These are phyloP conservation scores for Suillus alpinus DNA, from an alignment of 768 basidiomycete species.

Conservation along the genomic window DNA sequence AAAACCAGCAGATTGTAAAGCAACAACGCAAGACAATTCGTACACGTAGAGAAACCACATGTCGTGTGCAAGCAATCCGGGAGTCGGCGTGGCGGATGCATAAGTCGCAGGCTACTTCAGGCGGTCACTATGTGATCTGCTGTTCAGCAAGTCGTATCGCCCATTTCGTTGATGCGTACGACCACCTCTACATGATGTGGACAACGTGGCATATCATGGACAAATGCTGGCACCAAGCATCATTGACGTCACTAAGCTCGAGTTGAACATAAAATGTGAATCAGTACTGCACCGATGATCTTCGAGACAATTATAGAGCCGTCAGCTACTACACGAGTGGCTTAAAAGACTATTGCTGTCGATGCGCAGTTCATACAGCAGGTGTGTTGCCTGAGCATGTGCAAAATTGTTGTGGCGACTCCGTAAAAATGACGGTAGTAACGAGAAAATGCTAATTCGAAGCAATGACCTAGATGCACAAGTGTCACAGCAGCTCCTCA, in stretches of 20 bases:
- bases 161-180: neutral
- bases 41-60: neutral
- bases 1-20: no score
- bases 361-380: neutral
- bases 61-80: neutral
- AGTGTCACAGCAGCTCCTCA: conserved; percentile 40
- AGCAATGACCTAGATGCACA: neutral
- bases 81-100: neutral
- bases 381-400: neutral
- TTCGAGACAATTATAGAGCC: neutral
- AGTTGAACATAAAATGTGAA: neutral
- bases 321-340: neutral
- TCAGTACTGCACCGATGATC: neutral
- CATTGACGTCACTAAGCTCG: neutral
- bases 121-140: neutral
- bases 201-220: neutral
- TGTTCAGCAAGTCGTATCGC: neutral
- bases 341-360: no score
- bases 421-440: neutral
- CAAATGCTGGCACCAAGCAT: neutral
- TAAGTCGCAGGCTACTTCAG: neutral
- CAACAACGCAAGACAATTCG: neutral
- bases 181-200: neutral
- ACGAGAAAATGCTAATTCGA: neutral
- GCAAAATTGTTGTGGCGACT: neutral